Evolutionary conservation across 2,329 filamentous ascomycete genomes (phyloP).

Genomic region (Talaromyces pinophilus): DNA sequence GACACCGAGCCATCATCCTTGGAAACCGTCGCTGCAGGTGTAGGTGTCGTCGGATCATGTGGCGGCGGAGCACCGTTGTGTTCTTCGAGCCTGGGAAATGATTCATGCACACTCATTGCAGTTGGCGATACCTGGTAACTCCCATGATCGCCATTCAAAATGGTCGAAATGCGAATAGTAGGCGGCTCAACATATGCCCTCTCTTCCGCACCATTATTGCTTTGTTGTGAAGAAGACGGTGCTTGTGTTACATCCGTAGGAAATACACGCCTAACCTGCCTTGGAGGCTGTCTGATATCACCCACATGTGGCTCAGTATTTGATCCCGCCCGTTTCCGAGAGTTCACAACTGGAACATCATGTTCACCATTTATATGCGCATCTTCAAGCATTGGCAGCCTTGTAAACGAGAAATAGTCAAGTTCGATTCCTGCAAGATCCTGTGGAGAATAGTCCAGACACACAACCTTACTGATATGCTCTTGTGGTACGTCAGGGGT

Average conservation of each 20-base stretch:
- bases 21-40: neutral
- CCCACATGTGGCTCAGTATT: neutral
- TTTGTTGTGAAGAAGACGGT: neutral
- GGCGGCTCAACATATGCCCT: neutral
- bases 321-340: conserved; percentile 3
- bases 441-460: neutral
- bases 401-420: neutral
- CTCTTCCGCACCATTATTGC: neutral
- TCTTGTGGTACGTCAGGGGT: neutral
- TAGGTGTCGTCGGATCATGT: neutral
- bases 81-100: neutral
- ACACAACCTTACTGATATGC: neutral
- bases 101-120: neutral
- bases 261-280: neutral
- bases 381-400: neutral
- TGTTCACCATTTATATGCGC: neutral
- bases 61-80: neutral
- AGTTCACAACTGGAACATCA: too few relatives aligned
- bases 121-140: neutral
- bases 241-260: neutral
- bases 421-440: neutral
- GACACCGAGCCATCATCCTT: neutral
- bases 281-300: neutral
- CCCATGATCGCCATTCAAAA: neutral
- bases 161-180: neutral